phyloP scores from a whole-genome alignment of 495 filamentous ascomycete genomes.

The Hypoxylon trugodes region DNA sequence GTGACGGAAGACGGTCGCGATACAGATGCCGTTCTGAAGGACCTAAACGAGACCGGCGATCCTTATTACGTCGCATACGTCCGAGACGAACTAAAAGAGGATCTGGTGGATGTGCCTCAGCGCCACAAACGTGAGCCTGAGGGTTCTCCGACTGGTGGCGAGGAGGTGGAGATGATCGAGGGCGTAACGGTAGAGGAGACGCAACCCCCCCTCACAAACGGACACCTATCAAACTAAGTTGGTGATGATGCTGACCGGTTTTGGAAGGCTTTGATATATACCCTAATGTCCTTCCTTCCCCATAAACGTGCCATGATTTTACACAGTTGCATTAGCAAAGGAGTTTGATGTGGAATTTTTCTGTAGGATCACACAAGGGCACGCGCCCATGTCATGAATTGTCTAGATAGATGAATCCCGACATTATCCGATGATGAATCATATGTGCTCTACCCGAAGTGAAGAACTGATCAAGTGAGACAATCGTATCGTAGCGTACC shows the following conservation, averaged over 20 bases:
- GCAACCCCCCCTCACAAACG: neutral
- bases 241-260: too few relatives aligned
- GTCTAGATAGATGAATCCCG: constrained; percentile 10
- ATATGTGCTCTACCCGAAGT: too few relatives aligned
- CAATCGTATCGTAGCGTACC: too few relatives aligned
- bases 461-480: too few relatives aligned
- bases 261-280: too few relatives aligned
- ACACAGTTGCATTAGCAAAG: constrained; percentile 10
- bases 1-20: constrained; percentile 69
- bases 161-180: constrained; percentile 35
- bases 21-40: constrained; percentile 68
- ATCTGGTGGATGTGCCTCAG: constrained; percentile 64
- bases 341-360: constrained; percentile 27
- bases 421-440: too few relatives aligned
- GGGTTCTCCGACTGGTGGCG: neutral
- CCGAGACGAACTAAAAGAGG: constrained; percentile 65
- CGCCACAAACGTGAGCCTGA: constrained; percentile 19
- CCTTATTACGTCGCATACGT: constrained; percentile 93
- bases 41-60: constrained; percentile 69
- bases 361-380: neutral
- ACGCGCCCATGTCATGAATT: too few relatives aligned
- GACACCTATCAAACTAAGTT: neutral
- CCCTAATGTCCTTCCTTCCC: neutral
- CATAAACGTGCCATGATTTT: constrained; percentile 10
- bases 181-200: constrained; percentile 1